These are phyloP conservation scores for Thalassiosira mediterranea DNA, from an alignment of 352 stramenopile genomes.

Conservation along the genomic window DNA sequence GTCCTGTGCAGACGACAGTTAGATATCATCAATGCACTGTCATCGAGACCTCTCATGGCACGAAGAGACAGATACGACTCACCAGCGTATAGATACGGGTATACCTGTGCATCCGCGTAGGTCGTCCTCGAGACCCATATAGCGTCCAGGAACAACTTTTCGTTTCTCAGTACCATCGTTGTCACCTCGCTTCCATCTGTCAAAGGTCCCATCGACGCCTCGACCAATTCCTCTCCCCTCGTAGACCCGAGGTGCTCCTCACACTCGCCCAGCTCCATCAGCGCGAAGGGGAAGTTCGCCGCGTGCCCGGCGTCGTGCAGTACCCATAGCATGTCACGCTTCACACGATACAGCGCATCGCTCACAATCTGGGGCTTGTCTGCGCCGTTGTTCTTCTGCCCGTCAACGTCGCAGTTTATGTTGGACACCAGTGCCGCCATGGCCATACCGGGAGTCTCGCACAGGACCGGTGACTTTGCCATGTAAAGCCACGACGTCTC, in stretches of 20 bases:
- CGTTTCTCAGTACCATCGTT: constrained; percentile 49
- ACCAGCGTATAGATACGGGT: constrained; percentile 67
- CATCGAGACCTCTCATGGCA: too few relatives aligned
- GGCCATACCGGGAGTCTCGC: constrained; percentile 46
- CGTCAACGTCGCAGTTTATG: constrained; percentile 69
- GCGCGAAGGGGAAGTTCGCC: constrained; percentile 60
- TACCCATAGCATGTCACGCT: constrained; percentile 71
- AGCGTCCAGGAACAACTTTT: constrained; percentile 67
- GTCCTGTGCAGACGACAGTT: too few relatives aligned
- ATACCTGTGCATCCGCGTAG: constrained; percentile 63
- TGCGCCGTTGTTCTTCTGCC: constrained; percentile 17
- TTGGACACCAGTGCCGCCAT: constrained; percentile 62
- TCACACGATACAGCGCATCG: constrained; percentile 54
- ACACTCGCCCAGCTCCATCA: constrained; percentile 70
- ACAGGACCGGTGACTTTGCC: constrained; percentile 60
- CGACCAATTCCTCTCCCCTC: constrained; percentile 55
- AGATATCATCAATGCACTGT: too few relatives aligned
- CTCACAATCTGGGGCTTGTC: constrained; percentile 48
- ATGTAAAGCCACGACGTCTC: constrained; percentile 77
- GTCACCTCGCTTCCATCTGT: background rate
- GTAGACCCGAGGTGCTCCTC: constrained; percentile 61
- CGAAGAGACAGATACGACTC: too few relatives aligned
- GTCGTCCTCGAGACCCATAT: constrained; percentile 47
- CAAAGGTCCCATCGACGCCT: constrained; percentile 23
- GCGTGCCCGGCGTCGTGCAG: constrained; percentile 53